A percentile compares a stretch with the other conserved stretches of the same genome.
These are phyloP conservation scores for Limonium bicolor DNA, from an alignment of 148 eudicot genomes.

Conservation along the genomic window DNA sequence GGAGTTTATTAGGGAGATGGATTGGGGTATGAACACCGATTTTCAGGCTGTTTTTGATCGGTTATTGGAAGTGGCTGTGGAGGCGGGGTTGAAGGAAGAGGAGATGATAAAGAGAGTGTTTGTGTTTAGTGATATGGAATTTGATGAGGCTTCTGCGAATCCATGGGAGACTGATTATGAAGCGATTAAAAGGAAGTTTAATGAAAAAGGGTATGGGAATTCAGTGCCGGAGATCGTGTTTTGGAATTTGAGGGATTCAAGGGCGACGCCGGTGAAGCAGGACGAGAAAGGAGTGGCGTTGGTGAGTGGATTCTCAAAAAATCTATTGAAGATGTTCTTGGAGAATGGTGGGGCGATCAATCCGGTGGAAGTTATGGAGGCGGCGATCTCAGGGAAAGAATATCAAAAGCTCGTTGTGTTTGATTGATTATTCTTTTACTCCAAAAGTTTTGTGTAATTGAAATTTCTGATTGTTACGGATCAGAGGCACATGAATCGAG, in stretches of 20 bases:
- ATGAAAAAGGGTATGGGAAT: conserved; percentile 9
- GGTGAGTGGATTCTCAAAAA: conserved; percentile 17
- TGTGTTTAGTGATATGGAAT: conserved; percentile 15
- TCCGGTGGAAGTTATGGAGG: conserved; percentile 8
- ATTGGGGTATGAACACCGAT: conserved; percentile 10
- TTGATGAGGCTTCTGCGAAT: conserved; percentile 6
- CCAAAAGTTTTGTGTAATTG: too few species aligned
- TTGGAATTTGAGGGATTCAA: conserved; percentile 15
- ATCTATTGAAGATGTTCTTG: conserved; percentile 13
- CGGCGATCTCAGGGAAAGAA: conserved; percentile 13
- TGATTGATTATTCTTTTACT: too few species aligned
- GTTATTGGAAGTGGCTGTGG: conserved; percentile 8
- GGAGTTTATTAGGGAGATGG: conserved; percentile 1
- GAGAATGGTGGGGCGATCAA: not conserved
- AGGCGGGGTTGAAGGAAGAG: conserved; percentile 4
- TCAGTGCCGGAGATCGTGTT: conserved; percentile 19
- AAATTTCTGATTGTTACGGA: too few species aligned
- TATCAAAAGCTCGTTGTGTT: conserved; percentile 13
- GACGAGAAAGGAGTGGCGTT: conserved; percentile 15
- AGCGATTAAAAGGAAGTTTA: conserved; percentile 10
- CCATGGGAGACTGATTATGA: conserved; percentile 16
- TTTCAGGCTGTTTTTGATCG: conserved; percentile 16
- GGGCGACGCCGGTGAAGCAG: conserved; percentile 9
- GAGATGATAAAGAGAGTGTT: conserved; percentile 15
- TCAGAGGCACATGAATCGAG: too few species aligned